A percentile compares a stretch with the other conserved stretches of the same genome.
Evolutionary conservation across 139 green algal species (phyloP).

Genomic region (Dunaliella sp.): DNA sequence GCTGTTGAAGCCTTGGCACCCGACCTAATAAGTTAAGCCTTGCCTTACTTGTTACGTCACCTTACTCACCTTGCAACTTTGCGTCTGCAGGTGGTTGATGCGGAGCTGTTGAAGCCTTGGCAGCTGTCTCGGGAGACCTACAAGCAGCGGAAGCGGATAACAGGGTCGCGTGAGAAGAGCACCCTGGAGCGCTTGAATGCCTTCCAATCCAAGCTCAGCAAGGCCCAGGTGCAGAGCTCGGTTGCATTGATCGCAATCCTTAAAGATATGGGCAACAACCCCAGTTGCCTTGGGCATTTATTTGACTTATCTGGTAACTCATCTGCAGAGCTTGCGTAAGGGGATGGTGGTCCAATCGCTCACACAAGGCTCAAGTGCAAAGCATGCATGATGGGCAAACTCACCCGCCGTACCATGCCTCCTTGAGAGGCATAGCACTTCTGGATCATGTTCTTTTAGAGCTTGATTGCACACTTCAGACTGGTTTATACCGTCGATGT

Average conservation of each 20-base stretch:
- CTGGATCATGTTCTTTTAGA: too few relatives aligned
- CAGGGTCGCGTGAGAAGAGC: slow-evolving; percentile 63
- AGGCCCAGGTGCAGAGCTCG: slow-evolving; percentile 3
- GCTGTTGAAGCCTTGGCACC: too few relatives aligned
- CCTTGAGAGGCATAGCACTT: too few relatives aligned
- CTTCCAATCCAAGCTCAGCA: slow-evolving; percentile 53
- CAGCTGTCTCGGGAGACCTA: slow-evolving; percentile 63
- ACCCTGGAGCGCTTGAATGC: slow-evolving; percentile 56
- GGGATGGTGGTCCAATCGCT: background rate
- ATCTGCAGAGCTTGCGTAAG: background rate
- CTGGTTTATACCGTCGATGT: too few relatives aligned
- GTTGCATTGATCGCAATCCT: background rate
- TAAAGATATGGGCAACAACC: too few relatives aligned
- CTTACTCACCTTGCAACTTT: too few relatives aligned
- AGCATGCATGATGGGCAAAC: too few relatives aligned
- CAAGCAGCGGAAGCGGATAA: slow-evolving; percentile 63
- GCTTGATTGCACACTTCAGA: too few relatives aligned
- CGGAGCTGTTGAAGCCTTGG: slow-evolving; percentile 71
- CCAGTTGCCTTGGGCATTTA: too few relatives aligned
- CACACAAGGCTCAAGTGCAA: too few relatives aligned
- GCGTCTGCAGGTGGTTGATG: slow-evolving; percentile 47
- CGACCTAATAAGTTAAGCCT: too few relatives aligned
- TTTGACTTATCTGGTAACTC: background rate
- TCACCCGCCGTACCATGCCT: too few relatives aligned
- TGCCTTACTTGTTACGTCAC: background rate